Conservation (phyloP, 345 rosid genomes). For the Pelargonium nanum region DNA sequence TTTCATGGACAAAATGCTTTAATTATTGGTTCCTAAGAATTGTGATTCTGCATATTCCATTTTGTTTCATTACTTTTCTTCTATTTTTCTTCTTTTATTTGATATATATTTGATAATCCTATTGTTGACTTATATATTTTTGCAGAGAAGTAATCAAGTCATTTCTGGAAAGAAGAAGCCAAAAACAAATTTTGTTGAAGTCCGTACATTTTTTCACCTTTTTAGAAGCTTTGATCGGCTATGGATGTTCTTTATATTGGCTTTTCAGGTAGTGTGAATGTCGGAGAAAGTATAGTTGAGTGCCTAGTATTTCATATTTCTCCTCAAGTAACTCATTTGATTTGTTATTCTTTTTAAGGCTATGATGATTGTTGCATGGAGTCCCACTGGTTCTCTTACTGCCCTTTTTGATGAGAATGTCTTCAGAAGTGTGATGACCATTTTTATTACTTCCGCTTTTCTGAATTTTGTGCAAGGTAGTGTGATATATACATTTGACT, state of each 20-base stretch:
- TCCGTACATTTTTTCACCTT: slow-evolving; percentile 88
- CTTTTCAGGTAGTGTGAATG: slow-evolving; percentile 57
- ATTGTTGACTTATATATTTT: background rate
- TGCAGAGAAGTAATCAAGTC: slow-evolving; percentile 49
- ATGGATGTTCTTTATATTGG: slow-evolving; percentile 89
- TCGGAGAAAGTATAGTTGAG: background rate
- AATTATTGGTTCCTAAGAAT: no score
- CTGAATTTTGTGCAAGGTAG: slow-evolving; percentile 84
- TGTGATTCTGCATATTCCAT: no score
- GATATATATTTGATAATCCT: background rate
- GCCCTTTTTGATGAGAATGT: slow-evolving; percentile 54
- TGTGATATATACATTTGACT: background rate
- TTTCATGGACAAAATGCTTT: no score
- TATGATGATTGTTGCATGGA: slow-evolving; percentile 85
- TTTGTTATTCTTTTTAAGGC: slow-evolving; percentile 40
- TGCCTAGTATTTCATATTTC: slow-evolving; percentile 6
- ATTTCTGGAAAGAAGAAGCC: slow-evolving; percentile 50
- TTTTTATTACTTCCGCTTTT: slow-evolving; percentile 80
- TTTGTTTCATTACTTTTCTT: no score
- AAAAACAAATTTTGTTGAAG: slow-evolving; percentile 96
- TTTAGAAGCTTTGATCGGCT: slow-evolving; percentile 90
- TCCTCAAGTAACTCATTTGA: slow-evolving; percentile 8
- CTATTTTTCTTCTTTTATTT: no score
- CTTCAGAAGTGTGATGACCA: slow-evolving; percentile 54
- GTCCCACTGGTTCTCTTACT: slow-evolving; percentile 54